Conservation (phyloP, 1,139 yeast genomes). For the Yamadazyma triangularis region DNA sequence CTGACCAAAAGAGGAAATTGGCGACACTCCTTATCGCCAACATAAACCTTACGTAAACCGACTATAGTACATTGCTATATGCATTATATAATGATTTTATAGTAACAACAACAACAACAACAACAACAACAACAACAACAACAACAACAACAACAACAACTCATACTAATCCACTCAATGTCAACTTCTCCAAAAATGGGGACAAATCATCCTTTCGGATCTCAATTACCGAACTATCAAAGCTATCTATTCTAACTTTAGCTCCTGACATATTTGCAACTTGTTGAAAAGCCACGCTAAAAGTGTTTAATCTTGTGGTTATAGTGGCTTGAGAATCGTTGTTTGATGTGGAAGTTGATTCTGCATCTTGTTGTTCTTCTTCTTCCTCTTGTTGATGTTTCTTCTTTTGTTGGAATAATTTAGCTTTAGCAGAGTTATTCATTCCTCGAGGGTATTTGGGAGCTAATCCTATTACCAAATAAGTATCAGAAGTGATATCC, state of each 20-base stretch:
- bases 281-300: conserved; percentile 86
- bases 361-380: neutral
- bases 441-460: conserved; percentile 73
- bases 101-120: too few species aligned
- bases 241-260: conserved; percentile 85
- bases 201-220: conserved; percentile 82
- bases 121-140: too few species aligned
- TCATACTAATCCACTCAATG: conserved; percentile 39
- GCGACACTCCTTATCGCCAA: too few species aligned
- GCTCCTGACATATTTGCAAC: conserved; percentile 83
- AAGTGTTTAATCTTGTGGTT: conserved; percentile 59
- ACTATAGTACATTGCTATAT: too few species aligned
- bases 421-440: conserved; percentile 41
- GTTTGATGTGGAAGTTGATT: too few species aligned
- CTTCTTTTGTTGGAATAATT: conserved; percentile 22
- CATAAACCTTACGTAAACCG: too few species aligned
- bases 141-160: neutral
- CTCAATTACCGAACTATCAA: conserved; percentile 91
- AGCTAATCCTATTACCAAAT: conserved; percentile 85
- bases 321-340: conserved; percentile 15
- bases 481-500: conserved; percentile 71
- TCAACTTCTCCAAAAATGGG: conserved; percentile 78
- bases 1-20: too few species aligned
- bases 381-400: conserved; percentile 10
- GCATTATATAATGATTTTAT: too few species aligned